Conservation (phyloP, 2,329 filamentous ascomycete species). For the Onygena corvina region DNA sequence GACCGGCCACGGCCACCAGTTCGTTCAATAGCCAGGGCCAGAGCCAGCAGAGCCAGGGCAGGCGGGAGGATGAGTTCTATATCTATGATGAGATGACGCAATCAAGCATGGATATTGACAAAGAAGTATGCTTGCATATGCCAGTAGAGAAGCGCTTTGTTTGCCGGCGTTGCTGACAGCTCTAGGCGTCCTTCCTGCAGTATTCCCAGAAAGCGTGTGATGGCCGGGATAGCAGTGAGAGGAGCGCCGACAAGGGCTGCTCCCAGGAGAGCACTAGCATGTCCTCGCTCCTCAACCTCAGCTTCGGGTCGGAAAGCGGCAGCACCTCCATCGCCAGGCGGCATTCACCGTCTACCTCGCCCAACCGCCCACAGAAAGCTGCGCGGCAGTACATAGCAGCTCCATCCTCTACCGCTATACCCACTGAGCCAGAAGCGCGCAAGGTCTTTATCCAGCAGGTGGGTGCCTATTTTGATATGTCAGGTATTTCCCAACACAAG, state of each 20-base stretch:
- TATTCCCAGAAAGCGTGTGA: slow-evolving; percentile 6
- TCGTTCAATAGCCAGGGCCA: slow-evolving; percentile 12
- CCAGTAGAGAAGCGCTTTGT: background rate
- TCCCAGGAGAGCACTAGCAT: slow-evolving; percentile 12
- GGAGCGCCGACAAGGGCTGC: background rate
- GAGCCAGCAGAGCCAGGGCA: too few relatives aligned
- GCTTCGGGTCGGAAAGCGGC: slow-evolving; percentile 14
- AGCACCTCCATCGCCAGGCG: slow-evolving; percentile 11
- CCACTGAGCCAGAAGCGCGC: slow-evolving; percentile 27
- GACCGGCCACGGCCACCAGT: slow-evolving; percentile 16
- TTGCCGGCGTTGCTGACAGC: slow-evolving; percentile 1
- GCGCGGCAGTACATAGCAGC: background rate
- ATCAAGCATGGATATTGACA: slow-evolving; percentile 13
- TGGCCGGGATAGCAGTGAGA: background rate
- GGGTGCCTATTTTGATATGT: slow-evolving; percentile 2
- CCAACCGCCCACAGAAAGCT: slow-evolving; percentile 16
- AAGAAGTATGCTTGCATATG: slow-evolving; percentile 14
- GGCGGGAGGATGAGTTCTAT: slow-evolving; percentile 15
- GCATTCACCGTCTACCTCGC: slow-evolving; percentile 10
- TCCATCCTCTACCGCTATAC: slow-evolving; percentile 19
- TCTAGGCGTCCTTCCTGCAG: slow-evolving; percentile 8
- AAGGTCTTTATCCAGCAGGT: slow-evolving; percentile 33
- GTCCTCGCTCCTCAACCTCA: slow-evolving; percentile 16
- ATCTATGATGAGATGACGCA: slow-evolving; percentile 18
- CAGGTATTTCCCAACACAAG: background rate